Percentiles rank a stretch among this genome's conserved stretches.
Conservation (phyloP, 345 rosid genomes). For the Bruguiera gymnorhiza region DNA sequence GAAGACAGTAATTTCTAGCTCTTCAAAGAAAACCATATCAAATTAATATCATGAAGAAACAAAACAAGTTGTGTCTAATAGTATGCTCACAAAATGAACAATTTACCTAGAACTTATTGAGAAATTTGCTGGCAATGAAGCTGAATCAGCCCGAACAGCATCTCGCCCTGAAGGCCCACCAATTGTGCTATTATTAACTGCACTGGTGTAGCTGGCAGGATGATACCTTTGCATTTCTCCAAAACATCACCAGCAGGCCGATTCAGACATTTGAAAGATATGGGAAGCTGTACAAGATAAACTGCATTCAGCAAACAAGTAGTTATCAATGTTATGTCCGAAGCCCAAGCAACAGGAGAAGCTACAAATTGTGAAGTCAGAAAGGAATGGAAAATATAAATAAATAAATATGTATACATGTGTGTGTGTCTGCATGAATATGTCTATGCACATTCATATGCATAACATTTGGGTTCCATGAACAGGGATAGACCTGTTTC, state of each 20-base stretch:
- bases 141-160: slow-evolving; percentile 67
- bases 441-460: too few relatives aligned
- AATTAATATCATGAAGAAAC: background rate
- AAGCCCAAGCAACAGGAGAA: slow-evolving; percentile 3
- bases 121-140: slow-evolving; percentile 58
- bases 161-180: slow-evolving; percentile 83
- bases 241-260: slow-evolving; percentile 78
- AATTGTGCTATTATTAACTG: slow-evolving; percentile 78
- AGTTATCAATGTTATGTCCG: background rate
- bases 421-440: too few relatives aligned
- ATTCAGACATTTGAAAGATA: slow-evolving; percentile 58
- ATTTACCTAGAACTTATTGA: slow-evolving; percentile 70
- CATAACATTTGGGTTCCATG: background rate
- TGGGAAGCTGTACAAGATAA: slow-evolving; percentile 31
- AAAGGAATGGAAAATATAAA: too few relatives aligned
- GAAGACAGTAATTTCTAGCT: background rate
- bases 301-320: slow-evolving; percentile 27
- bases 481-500: background rate
- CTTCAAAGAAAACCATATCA: background rate
- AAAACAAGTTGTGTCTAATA: too few relatives aligned
- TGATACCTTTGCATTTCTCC: slow-evolving; percentile 99
- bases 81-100: too few relatives aligned
- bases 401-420: too few relatives aligned
- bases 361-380: background rate
- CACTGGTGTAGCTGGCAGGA: slow-evolving; percentile 82